A percentile compares a stretch with the other conserved stretches of the same genome.
Conservation (phyloP, 306 rosid genomes). For the apple (Malus domestica) region ASM211411v1 NC_041803.1:50131001-50131500, state of each 20-base stretch:
- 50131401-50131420: background rate
- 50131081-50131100: background rate
- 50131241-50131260: background rate
- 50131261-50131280: background rate
- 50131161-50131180: background rate
- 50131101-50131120: background rate
- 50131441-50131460: background rate
- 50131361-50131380: background rate
- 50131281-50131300: background rate
- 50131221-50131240: background rate
- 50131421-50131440: background rate
- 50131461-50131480: background rate
- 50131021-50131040: constrained; percentile 89
- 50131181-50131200: background rate
- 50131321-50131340: background rate
- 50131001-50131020: constrained; percentile 95
- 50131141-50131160: background rate
- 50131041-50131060: constrained; percentile 98
- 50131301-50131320: background rate
- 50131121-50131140: background rate
- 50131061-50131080: constrained; percentile 39
- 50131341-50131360: background rate
- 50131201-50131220: background rate
- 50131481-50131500: background rate
- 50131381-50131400: background rate